Conservation (phyloP, 257 asterid genomes). For the Capsicum chinense region DNA sequence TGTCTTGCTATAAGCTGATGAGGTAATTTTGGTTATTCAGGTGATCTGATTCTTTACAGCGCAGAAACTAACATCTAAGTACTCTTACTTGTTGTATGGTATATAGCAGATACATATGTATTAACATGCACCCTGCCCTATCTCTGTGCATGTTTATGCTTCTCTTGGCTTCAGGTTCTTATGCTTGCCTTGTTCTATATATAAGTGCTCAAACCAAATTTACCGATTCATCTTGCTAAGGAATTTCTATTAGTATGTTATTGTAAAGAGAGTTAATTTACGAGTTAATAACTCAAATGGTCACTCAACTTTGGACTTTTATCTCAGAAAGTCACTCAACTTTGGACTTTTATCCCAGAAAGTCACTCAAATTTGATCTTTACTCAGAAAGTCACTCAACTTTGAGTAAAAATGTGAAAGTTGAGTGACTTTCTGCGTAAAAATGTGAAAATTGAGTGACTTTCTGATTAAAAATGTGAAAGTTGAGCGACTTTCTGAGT, state of each 20-base stretch:
- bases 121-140: not conserved
- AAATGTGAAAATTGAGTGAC: too few species aligned
- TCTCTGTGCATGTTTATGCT: not conserved
- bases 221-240: not conserved
- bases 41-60: not conserved
- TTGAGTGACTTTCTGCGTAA: too few species aligned
- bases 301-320: too few species aligned
- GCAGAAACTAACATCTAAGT: not conserved
- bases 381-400: too few species aligned
- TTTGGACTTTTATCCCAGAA: too few species aligned
- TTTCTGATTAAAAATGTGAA: too few species aligned
- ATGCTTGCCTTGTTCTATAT: not conserved
- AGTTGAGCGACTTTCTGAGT: too few species aligned
- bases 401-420: too few species aligned
- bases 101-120: constrained; percentile 6
- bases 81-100: not conserved
- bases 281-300: too few species aligned
- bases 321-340: too few species aligned
- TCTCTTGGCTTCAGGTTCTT: not conserved
- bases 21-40: constrained; percentile 1
- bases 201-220: not conserved
- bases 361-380: too few species aligned
- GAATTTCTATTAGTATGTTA: not conserved
- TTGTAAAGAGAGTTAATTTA: not conserved
- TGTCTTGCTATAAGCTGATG: not conserved